phyloP scores from a whole-genome alignment of 1,284 basidiomycete species.

The Sanghuangporus sanghuang region DNA sequence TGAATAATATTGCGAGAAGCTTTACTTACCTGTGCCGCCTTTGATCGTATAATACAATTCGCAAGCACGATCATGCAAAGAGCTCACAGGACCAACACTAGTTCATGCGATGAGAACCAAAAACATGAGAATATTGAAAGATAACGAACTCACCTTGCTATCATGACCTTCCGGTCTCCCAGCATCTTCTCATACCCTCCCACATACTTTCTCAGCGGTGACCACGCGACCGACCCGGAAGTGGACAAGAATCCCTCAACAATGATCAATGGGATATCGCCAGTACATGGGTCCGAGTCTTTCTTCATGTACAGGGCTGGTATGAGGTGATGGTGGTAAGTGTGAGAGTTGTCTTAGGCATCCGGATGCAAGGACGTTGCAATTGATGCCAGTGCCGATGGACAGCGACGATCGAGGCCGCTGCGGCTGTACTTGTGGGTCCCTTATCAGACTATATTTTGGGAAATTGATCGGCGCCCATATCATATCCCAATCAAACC shows the following conservation, averaged over 20 bases:
- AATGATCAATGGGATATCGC: conserved; percentile 40
- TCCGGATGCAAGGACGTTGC: not conserved
- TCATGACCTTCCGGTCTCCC: conserved; percentile 29
- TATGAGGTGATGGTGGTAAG: not conserved
- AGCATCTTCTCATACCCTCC: conserved; percentile 22
- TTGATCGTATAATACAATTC: conserved; percentile 49
- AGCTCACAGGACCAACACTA: conserved; percentile 48
- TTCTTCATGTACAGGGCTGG: not conserved
- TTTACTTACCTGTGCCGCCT: conserved; percentile 40
- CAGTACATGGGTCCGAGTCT: not conserved
- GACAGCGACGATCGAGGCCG: not conserved
- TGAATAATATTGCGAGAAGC: too few relatives aligned
- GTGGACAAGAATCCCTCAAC: conserved; percentile 52
- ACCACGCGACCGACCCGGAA: conserved; percentile 39
- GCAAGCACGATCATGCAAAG: conserved; percentile 53
- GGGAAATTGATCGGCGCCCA: not conserved
- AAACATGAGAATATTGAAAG: not conserved
- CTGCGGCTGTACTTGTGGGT: not conserved
- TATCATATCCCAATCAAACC: not conserved
- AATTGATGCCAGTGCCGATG: not conserved
- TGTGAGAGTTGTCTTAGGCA: not conserved
- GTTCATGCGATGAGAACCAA: not conserved
- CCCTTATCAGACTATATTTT: not conserved
- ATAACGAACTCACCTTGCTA: conserved; percentile 31
- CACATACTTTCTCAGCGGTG: conserved; percentile 35